Percentiles rank a stretch among this genome's conserved stretches.
Conservation (phyloP, 208 protist species). For the Trypanosoma cruzi region DNA sequence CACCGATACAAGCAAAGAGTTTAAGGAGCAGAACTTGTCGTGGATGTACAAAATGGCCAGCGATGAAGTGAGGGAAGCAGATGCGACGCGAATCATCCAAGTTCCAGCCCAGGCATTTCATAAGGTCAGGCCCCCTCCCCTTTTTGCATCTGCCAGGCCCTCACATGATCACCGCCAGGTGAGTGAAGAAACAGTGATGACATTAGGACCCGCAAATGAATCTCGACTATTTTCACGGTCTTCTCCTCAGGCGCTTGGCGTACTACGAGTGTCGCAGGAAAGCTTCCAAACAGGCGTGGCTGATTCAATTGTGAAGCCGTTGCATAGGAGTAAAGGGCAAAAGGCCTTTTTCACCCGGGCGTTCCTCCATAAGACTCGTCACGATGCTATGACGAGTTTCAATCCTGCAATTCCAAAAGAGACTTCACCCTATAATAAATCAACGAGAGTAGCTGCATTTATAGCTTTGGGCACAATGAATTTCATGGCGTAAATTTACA, state of each 20-base stretch:
- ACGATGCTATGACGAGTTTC: not conserved
- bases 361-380: not conserved
- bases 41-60: not conserved
- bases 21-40: not conserved
- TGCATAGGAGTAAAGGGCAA: not conserved
- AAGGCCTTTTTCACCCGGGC: not conserved
- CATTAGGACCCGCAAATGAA: slow-evolving; percentile 4
- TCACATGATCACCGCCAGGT: slow-evolving; percentile 1
- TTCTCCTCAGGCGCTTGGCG: not conserved
- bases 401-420: slow-evolving; percentile 28
- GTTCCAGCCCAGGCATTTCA: not conserved
- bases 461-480: slow-evolving; percentile 28
- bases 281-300: not conserved
- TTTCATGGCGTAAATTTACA: slow-evolving; percentile 26
- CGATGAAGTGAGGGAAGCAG: not conserved
- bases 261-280: not conserved
- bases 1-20: not conserved
- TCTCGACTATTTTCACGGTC: not conserved
- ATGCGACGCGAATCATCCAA: not conserved
- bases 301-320: not conserved
- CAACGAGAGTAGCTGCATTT: slow-evolving; percentile 15
- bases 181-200: not conserved
- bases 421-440: slow-evolving; percentile 27
- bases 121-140: not conserved
- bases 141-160: not conserved